phyloP scores from a whole-genome alignment of 2,329 filamentous ascomycete genomes.

The Colletotrichum gigasporum region DNA sequence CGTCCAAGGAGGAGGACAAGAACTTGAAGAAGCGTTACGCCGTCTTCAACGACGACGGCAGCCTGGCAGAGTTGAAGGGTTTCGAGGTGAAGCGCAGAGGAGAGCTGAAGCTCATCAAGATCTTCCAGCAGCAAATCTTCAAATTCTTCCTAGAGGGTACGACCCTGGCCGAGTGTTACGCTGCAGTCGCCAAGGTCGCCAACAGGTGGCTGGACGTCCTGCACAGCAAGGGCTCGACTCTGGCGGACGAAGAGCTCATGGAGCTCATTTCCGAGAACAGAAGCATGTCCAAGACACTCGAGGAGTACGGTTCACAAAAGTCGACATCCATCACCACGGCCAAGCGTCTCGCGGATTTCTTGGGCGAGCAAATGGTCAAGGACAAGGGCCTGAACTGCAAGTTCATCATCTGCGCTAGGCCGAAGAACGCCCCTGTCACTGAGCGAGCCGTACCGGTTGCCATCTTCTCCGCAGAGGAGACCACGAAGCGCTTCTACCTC shows the following conservation, averaged over 20 bases:
- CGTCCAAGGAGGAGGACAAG: slow-evolving; percentile 98
- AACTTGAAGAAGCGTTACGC: slow-evolving; percentile 99
- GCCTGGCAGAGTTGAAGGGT: slow-evolving; percentile 92
- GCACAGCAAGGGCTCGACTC: slow-evolving; percentile 84
- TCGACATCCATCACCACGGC: slow-evolving; percentile 99
- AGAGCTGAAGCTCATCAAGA: slow-evolving; percentile 99
- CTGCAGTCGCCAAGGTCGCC: slow-evolving; percentile 90
- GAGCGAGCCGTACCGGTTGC: slow-evolving; percentile 94
- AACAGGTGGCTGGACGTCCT: slow-evolving; percentile 98
- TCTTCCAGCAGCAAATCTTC: slow-evolving; percentile 99
- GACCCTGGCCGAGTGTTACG: slow-evolving; percentile 89
- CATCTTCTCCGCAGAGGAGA: slow-evolving; percentile 94
- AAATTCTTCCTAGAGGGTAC: slow-evolving; percentile 97
- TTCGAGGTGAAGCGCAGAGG: slow-evolving; percentile 98
- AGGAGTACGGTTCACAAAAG: slow-evolving; percentile 95
- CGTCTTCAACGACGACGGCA: slow-evolving; percentile 98
- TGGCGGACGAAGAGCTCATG: slow-evolving; percentile 97
- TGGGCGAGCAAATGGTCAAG: slow-evolving; percentile 99
- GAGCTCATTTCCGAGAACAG: slow-evolving; percentile 99
- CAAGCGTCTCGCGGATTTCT: slow-evolving; percentile 91
- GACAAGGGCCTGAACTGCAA: slow-evolving; percentile 99
- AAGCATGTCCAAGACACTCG: slow-evolving; percentile 95
- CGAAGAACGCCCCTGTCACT: slow-evolving; percentile 90
- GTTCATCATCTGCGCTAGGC: slow-evolving; percentile 93
- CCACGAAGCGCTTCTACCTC: slow-evolving; percentile 87